Evolutionary conservation across 2,329 filamentous ascomycete genomes (phyloP).

Genomic region (Fusarium clavum): DNA sequence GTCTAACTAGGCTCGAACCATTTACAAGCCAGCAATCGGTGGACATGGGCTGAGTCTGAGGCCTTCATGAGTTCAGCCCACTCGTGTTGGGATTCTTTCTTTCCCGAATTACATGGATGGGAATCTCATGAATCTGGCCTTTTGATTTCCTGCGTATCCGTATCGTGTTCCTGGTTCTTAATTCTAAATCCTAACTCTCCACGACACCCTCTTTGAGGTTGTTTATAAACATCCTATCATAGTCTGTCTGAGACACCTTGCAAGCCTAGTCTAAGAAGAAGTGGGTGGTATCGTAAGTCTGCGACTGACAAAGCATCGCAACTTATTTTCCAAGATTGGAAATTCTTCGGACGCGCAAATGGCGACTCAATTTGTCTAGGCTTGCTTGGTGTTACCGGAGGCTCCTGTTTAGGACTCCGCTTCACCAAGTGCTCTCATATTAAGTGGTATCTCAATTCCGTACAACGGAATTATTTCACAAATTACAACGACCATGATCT

Average conservation of each 20-base stretch:
- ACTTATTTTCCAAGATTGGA: conserved; percentile 16
- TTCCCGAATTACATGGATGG: conserved; percentile 10
- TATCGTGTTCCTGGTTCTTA: conserved; percentile 18
- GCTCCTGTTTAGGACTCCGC: conserved; percentile 6
- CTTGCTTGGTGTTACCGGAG: conserved; percentile 16
- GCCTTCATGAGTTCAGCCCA: conserved; percentile 21
- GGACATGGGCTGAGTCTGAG: conserved; percentile 22
- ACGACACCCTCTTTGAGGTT: conserved; percentile 9
- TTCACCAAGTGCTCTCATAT: conserved; percentile 14
- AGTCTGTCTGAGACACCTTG: background rate
- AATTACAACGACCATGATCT: background rate
- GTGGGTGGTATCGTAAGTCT: conserved; percentile 15
- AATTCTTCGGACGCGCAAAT: conserved; percentile 18
- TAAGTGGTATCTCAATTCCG: conserved; percentile 27
- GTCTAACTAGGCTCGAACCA: conserved; percentile 9
- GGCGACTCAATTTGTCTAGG: conserved; percentile 9
- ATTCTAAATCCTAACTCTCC: conserved; percentile 7
- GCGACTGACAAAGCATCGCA: conserved; percentile 8
- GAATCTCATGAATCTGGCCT: conserved; percentile 4
- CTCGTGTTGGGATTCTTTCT: conserved; percentile 17
- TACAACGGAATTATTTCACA: conserved; percentile 14
- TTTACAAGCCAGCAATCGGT: conserved; percentile 13
- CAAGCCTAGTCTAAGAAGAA: conserved; percentile 25
- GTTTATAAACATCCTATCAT: conserved; percentile 14
- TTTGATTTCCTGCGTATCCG: conserved; percentile 10